Evolutionary conservation across 139 green algal species (phyloP).

Genomic region (Marvania coccoides): DNA sequence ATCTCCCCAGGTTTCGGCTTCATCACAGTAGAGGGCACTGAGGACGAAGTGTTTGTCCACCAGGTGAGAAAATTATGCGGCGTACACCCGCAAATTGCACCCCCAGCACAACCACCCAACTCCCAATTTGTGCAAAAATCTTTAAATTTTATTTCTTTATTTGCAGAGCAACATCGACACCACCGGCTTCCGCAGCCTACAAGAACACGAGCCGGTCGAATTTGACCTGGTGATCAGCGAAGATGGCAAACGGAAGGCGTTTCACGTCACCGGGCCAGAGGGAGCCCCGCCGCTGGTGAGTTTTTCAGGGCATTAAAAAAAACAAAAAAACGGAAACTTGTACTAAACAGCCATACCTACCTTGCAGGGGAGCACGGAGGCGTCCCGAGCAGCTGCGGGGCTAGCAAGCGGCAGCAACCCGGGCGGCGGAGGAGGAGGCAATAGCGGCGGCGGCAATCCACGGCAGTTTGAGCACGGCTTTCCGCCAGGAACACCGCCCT

Average conservation of each 20-base stretch:
- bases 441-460: too few relatives aligned
- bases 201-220: conserved; percentile 86
- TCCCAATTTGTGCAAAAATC: background rate
- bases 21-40: conserved; percentile 75
- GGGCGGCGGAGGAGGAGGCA: background rate
- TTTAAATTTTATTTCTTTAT: conserved; percentile 5
- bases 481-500: background rate
- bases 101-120: too few relatives aligned
- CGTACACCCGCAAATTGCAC: background rate
- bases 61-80: conserved; percentile 48
- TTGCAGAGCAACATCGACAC: conserved; percentile 83
- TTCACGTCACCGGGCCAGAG: conserved; percentile 81
- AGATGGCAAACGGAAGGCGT: conserved; percentile 84
- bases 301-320: too few relatives aligned
- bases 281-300: conserved; percentile 68
- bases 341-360: too few relatives aligned
- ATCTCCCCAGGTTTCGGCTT: conserved; percentile 47
- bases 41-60: conserved; percentile 92
- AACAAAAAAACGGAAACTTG: too few relatives aligned
- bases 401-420: conserved; percentile 12
- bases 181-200: conserved; percentile 85
- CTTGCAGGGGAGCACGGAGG: too few relatives aligned
- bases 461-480: too few relatives aligned
- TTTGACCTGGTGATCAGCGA: conserved; percentile 76
- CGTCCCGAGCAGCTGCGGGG: too few relatives aligned